phyloP scores from a whole-genome alignment of 2,329 filamentous ascomycete species.

The Albifimbria verrucaria region DNA sequence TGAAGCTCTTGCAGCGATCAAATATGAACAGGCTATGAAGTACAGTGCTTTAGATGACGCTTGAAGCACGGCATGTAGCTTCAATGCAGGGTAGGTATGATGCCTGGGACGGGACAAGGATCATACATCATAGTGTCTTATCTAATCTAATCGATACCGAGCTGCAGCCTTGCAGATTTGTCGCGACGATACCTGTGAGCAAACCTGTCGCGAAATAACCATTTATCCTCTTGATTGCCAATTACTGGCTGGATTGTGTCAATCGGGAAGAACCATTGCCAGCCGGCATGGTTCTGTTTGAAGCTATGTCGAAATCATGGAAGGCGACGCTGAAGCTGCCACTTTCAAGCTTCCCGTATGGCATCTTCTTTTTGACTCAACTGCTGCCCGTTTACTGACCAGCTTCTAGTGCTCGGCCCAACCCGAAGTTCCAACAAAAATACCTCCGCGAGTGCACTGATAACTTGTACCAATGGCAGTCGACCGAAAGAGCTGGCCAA shows the following conservation, averaged over 20 bases:
- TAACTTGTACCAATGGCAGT: conserved; percentile 88
- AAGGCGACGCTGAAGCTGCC: conserved; percentile 72
- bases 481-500: conserved; percentile 48
- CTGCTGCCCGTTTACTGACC: conserved; percentile 13
- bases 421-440: conserved; percentile 43
- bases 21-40: too few relatives aligned
- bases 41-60: too few relatives aligned
- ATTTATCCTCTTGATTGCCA: conserved; percentile 10
- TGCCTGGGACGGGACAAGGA: too few relatives aligned
- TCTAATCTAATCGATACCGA: conserved; percentile 1
- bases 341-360: conserved; percentile 69
- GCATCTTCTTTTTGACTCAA: conserved; percentile 2
- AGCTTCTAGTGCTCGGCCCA: conserved; percentile 46
- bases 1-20: too few relatives aligned
- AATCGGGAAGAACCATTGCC: too few relatives aligned
- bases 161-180: background rate
- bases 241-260: too few relatives aligned
- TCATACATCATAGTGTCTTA: background rate
- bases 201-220: conserved; percentile 4
- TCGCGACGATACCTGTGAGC: background rate
- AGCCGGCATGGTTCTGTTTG: conserved; percentile 22
- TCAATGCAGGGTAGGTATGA: too few relatives aligned
- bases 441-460: conserved; percentile 79
- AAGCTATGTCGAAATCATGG: conserved; percentile 61
- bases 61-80: too few relatives aligned